Base-by-base conservation (phyloP, 177 flowering plant genomes). In the Vitis hybrid region DNA sequence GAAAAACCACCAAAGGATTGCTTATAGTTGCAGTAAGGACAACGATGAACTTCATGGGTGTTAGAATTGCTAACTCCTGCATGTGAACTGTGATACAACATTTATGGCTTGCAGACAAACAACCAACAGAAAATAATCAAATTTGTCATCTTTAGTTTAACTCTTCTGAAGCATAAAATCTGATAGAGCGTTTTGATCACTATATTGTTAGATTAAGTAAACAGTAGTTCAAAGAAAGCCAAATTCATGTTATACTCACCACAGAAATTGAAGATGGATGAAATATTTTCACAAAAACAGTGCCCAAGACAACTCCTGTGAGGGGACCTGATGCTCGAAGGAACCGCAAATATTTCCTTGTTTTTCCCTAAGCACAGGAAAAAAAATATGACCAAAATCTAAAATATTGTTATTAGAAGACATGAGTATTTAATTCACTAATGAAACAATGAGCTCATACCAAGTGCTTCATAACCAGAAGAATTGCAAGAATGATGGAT, bases 301-400 rank as follows among this genome's bases (percentile, higher is more conserved):
- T 92, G 66, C 99, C 97, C 81, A 88, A 68, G 66, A 92, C 84
- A 48, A 95, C 90, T 75, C 85, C 98, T 68, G 98, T 92, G 31
- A 95, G 87, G 39, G 99, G 99, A 65, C 98, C 99, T 26, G 87
- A 87, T 12, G 97, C 97, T 78, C 98, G 79, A 59, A 95, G 76
- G 70, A 89, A 87, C 74, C 89, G 84, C 71, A 95, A 77, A 58
- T 75, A 67, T 76, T 93, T 93, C 75, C 80, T 85, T 74, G 96
- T 13, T 78, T 90, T 95, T 72, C 98, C 99, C 99, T 93, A 59
- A 16, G 72, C 31, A 70, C n/a, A 51, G 55, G 71, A 63, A 22
- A 79, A 60, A 66, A 65, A 59, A 50, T 53, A 60, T 4, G 21
- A 68, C 2, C 14, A 66, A 18, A 68, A 51, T n/a, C 14, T 12